Evolutionary conservation across 2,329 filamentous ascomycete genomes (phyloP).

Genomic region (Pyricularia sp.): DNA sequence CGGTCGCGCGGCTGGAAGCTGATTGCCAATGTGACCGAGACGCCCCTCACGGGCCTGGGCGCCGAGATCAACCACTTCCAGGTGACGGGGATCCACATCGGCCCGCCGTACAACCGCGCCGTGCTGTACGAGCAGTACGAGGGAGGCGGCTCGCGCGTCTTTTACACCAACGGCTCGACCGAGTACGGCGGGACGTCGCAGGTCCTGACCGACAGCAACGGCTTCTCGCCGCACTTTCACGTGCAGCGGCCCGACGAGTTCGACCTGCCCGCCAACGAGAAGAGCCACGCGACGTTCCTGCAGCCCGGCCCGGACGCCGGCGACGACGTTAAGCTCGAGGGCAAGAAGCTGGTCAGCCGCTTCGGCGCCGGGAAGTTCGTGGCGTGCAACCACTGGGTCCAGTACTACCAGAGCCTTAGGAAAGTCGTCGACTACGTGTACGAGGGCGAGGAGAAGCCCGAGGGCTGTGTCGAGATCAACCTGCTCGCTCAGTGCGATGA

Average conservation of each 20-base stretch:
- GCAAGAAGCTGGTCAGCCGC: conserved; percentile 14
- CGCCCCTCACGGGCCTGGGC: conserved; percentile 24
- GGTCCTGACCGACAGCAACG: conserved; percentile 29
- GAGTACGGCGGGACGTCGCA: conserved; percentile 23
- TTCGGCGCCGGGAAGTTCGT: conserved; percentile 24
- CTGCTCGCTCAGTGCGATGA: conserved; percentile 33
- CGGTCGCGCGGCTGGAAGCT: conserved; percentile 7
- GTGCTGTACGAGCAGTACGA: conserved; percentile 19
- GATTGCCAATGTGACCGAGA: conserved; percentile 28
- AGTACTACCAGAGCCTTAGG: conserved; percentile 30
- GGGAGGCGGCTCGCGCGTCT: conserved; percentile 20
- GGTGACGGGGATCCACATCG: conserved; percentile 31
- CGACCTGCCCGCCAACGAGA: conserved; percentile 10
- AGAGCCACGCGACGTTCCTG: conserved; percentile 20
- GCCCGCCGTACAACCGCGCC: conserved; percentile 29
- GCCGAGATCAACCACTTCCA: conserved; percentile 29
- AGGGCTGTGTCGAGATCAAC: conserved; percentile 30
- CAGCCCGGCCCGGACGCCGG: conserved; percentile 25
- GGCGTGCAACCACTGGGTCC: conserved; percentile 31
- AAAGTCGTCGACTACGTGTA: conserved; percentile 29
- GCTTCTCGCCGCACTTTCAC: conserved; percentile 20
- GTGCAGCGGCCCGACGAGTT: conserved; percentile 14
- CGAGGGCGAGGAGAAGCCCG: conserved; percentile 19
- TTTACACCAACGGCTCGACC: conserved; percentile 39
- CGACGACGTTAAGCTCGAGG: neutral